phyloP scores from a whole-genome alignment of 2,329 filamentous ascomycete genomes.

The Fusarium nodosum region DNA sequence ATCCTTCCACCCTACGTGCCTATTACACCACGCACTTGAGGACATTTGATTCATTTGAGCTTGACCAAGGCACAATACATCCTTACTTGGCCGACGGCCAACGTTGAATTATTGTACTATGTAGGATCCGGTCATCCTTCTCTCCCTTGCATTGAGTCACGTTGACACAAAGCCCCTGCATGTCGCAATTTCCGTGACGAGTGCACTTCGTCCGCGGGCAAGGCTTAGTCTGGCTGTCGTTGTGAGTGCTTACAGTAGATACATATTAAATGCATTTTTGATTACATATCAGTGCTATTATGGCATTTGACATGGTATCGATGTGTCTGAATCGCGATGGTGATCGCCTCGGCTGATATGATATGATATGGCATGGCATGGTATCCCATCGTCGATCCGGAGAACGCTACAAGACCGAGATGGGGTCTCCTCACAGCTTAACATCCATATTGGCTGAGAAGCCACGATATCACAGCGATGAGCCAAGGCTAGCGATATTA shows the following conservation, averaged over 20 bases:
- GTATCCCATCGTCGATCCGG: constrained; percentile 34
- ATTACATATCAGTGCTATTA: constrained; percentile 6
- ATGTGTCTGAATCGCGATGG: constrained; percentile 19
- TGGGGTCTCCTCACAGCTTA: constrained; percentile 13
- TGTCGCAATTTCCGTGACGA: constrained; percentile 26
- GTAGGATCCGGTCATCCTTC: not conserved
- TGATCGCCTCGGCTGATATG: constrained; percentile 11
- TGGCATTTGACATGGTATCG: not conserved
- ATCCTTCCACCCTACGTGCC: not conserved
- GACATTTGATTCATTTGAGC: constrained; percentile 8
- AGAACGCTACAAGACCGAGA: constrained; percentile 13
- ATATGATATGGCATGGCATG: not conserved
- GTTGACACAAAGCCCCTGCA: constrained; percentile 41
- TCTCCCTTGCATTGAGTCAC: constrained; percentile 42
- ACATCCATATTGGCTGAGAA: constrained; percentile 22
- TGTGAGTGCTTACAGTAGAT: constrained; percentile 3
- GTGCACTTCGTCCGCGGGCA: constrained; percentile 21
- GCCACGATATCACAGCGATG: constrained; percentile 15
- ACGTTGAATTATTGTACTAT: constrained; percentile 11
- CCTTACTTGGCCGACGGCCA: constrained; percentile 12
- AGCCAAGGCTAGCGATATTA: constrained; percentile 15
- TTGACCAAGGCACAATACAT: constrained; percentile 8
- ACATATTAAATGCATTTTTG: constrained; percentile 8
- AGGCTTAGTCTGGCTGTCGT: constrained; percentile 23
- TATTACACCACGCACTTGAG: not conserved